Percentiles rank a stretch among this genome's conserved stretches.
Conservation (phyloP, 495 filamentous ascomycete genomes). For the Chaetomium tenue region DNA sequence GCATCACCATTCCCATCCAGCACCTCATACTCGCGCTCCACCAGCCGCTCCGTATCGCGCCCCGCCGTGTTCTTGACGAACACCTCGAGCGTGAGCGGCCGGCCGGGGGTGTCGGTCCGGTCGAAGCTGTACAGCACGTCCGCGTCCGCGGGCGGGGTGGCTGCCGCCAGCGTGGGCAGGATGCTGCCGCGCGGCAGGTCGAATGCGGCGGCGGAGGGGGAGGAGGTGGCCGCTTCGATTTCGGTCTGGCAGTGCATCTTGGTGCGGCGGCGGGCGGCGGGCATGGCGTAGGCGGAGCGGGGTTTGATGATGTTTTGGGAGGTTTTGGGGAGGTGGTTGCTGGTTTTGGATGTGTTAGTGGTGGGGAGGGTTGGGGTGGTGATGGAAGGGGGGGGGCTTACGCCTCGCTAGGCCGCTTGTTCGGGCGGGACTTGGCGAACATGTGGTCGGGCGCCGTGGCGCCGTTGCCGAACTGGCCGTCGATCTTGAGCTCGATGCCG, state of each 20-base stretch:
- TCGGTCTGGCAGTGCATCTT: conserved; percentile 37
- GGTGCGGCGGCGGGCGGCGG: conserved; percentile 25
- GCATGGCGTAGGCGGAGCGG: conserved; percentile 23
- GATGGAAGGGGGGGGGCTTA: background rate
- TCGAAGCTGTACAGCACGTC: conserved; percentile 47
- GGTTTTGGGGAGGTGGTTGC: conserved; percentile 24
- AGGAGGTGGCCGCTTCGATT: conserved; percentile 30
- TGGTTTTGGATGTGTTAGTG: conserved; percentile 12
- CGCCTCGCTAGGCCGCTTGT: conserved; percentile 17
- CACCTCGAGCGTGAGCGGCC: conserved; percentile 42
- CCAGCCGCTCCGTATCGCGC: conserved; percentile 46
- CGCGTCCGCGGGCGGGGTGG: conserved; percentile 10
- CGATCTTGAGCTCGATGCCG: conserved; percentile 24
- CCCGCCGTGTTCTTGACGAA: conserved; percentile 44
- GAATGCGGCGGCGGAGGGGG: background rate
- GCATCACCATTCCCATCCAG: conserved; percentile 46
- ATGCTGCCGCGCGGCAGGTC: background rate
- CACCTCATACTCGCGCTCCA: conserved; percentile 51
- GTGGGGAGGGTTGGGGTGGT: background rate
- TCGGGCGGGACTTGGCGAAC: conserved; percentile 36
- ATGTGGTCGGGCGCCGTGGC: conserved; percentile 17
- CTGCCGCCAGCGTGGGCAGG: conserved; percentile 27
- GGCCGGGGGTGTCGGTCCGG: conserved; percentile 39
- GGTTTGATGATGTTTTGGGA: conserved; percentile 42
- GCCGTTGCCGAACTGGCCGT: conserved; percentile 6